Evolutionary conservation across 2,329 filamentous ascomycete species (phyloP).

Genomic region (Lecanosticta acicola): DNA sequence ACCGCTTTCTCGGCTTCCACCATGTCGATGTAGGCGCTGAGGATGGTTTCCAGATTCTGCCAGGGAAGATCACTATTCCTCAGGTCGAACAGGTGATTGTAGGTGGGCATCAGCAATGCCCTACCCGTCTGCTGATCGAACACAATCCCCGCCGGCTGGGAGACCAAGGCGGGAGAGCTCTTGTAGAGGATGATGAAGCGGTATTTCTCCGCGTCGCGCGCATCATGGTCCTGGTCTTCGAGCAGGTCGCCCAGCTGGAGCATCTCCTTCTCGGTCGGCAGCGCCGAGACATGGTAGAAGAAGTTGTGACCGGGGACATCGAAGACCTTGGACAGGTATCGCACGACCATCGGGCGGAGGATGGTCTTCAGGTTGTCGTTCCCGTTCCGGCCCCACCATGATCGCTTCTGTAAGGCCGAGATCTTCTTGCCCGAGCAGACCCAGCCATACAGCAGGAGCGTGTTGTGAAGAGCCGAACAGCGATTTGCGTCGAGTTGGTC

Average conservation of each 20-base stretch:
- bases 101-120: slow-evolving; percentile 32
- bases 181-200: slow-evolving; percentile 30
- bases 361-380: slow-evolving; percentile 23
- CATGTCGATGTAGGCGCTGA: slow-evolving; percentile 33
- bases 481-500: slow-evolving; percentile 28
- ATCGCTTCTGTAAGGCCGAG: slow-evolving; percentile 25
- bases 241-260: slow-evolving; percentile 28
- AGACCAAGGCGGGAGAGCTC: slow-evolving; percentile 27
- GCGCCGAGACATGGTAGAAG: slow-evolving; percentile 31
- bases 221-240: slow-evolving; percentile 25
- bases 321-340: slow-evolving; percentile 31
- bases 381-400: slow-evolving; percentile 31
- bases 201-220: slow-evolving; percentile 24
- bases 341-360: slow-evolving; percentile 25
- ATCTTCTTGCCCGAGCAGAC: slow-evolving; percentile 30
- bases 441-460: slow-evolving; percentile 32
- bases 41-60: slow-evolving; percentile 32
- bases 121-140: slow-evolving; percentile 28
- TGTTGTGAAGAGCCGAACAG: slow-evolving; percentile 32
- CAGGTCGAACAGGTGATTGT: slow-evolving; percentile 31
- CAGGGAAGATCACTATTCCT: slow-evolving; percentile 28
- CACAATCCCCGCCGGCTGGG: slow-evolving; percentile 29
- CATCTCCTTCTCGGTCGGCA: slow-evolving; percentile 27
- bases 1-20: slow-evolving; percentile 32
- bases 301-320: slow-evolving; percentile 30